Percentiles rank a stretch among this genome's conserved stretches.
phyloP scores from a whole-genome alignment of 257 asterid species.

The Osmanthus fragrans region DNA sequence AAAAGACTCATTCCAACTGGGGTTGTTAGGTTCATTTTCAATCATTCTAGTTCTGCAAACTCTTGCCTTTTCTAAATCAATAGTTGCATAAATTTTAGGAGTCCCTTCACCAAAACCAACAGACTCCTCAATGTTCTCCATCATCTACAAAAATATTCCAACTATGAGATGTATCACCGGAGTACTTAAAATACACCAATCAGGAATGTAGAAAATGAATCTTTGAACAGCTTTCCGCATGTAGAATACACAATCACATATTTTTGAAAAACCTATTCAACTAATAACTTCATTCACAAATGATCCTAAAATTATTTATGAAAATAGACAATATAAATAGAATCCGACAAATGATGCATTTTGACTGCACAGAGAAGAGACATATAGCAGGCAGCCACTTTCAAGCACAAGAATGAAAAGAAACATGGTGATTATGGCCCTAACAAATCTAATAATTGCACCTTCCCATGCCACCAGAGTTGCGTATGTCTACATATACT shows the following conservation, averaged over 20 bases:
- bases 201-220: not conserved
- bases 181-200: constrained; percentile 13
- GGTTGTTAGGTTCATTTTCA: constrained; percentile 72
- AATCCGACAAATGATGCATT: not conserved
- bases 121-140: constrained; percentile 66
- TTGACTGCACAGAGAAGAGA: not conserved
- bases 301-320: not conserved
- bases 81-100: constrained; percentile 70
- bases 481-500: not conserved
- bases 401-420: not conserved
- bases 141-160: constrained; percentile 44
- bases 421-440: not conserved
- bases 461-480: not conserved
- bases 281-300: not conserved
- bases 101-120: constrained; percentile 84
- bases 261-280: not conserved
- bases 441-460: not conserved
- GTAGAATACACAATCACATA: not conserved
- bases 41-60: constrained; percentile 75
- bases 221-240: not conserved
- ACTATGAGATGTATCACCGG: constrained; percentile 6
- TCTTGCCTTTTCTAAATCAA: constrained; percentile 86
- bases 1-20: constrained; percentile 81
- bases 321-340: not conserved
- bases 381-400: not conserved